Evolutionary conservation across 163 green algal genomes (phyloP), one percentile per base, ranked within the genome.

Genomic region (Picocystis sp.): DNA sequence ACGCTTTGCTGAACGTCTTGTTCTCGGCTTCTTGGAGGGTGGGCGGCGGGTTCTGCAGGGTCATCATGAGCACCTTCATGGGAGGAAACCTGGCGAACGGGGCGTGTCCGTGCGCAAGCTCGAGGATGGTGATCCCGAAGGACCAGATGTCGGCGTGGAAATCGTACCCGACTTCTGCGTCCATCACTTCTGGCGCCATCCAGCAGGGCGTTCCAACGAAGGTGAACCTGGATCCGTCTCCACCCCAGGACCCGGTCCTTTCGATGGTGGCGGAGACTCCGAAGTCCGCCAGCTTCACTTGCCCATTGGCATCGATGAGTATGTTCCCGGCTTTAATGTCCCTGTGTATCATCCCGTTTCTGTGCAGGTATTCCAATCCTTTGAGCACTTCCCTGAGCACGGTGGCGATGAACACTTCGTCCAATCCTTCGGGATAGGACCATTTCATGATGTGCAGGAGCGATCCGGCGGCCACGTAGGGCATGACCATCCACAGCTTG

Each of bases 251-350:
- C 2, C 81, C 85, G 5, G 70, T 67, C 1, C 82, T 72, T 55
- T 93, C 82, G 67, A 92, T 71, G 5, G 70, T 81, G 21, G 90
- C 89, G 2, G 86, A 84, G 29, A 98, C 90, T n/a, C 90, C 90
- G 79, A 97, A 98, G 77, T 98, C 90, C 2, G 75, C 88, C 42
- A 98, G 76, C 59, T 92, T 74, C 35, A 97, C 82, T 9, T 71
- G 71, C n/a, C 89, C 90, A 52, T 88, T 69, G 21, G 55, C 71
- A 63, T 93, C 80, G 15, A 98, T 76, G 56, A 98, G 64, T 41
- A 98, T 95, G 76, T 98, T 98, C 23, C 90, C 90, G 2, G 89
- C 90, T 78, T 97, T 98, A 54, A 98, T 75, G 58, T 98, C 89
- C 1, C 89, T 69, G 63, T 98, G 89, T 54, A 98, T 96, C 55